These are phyloP conservation scores for Hericium coralloides DNA, from an alignment of 768 basidiomycete genomes.

Conservation along the genomic window DNA sequence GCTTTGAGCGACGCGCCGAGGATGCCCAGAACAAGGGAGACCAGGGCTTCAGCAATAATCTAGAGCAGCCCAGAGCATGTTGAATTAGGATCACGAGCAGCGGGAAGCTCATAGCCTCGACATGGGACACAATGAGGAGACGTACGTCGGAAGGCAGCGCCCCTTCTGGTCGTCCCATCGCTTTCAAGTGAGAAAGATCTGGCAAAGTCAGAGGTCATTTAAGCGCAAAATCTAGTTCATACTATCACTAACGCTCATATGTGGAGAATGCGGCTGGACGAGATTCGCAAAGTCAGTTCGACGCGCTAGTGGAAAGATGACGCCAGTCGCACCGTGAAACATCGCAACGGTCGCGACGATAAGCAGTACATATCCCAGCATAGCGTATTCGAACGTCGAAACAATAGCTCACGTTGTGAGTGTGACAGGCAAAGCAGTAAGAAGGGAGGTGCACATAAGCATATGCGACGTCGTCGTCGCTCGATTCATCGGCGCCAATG, in stretches of 20 bases:
- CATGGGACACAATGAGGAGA: conserved; percentile 1
- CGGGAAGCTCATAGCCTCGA: not conserved
- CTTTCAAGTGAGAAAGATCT: conserved; percentile 76
- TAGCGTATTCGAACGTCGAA: not conserved
- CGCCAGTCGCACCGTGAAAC: conserved; percentile 8
- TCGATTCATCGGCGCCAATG: too few relatives aligned
- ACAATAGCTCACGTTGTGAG: too few relatives aligned
- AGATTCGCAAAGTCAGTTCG: not conserved
- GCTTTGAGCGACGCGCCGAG: conserved; percentile 66
- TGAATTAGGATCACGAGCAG: not conserved
- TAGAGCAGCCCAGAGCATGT: conserved; percentile 18
- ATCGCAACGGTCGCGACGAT: conserved; percentile 5
- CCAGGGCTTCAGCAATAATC: conserved; percentile 60
- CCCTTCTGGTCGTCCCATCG: conserved; percentile 62
- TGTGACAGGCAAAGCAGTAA: too few relatives aligned
- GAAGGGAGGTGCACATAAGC: too few relatives aligned
- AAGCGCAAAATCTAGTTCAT: not conserved
- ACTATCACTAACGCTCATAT: conserved; percentile 55
- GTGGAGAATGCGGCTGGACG: conserved; percentile 65
- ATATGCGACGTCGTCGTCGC: too few relatives aligned
- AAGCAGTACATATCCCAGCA: conserved; percentile 7
- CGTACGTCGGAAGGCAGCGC: conserved; percentile 55
- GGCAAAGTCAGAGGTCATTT: not conserved
- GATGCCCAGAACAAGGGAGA: conserved; percentile 58
- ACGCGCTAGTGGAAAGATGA: not conserved